phyloP scores from a whole-genome alignment of 1,284 basidiomycete genomes.

The Sphagnurus paluster region DNA sequence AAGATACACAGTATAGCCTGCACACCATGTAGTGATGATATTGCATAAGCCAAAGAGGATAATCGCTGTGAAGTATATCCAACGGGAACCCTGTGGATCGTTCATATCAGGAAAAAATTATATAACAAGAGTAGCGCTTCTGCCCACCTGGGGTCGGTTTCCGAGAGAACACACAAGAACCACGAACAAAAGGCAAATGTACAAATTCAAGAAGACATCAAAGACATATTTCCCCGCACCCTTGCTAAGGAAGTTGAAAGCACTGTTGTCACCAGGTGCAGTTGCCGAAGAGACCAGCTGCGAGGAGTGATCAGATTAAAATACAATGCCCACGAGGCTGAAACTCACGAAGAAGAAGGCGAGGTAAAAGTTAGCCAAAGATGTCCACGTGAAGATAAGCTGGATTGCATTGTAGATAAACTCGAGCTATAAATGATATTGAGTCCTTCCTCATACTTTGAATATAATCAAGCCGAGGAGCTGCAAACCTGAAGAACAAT shows the following conservation, averaged over 20 bases:
- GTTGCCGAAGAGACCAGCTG: conserved; percentile 82
- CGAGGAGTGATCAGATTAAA: conserved; percentile 13
- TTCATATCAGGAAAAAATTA: conserved; percentile 5
- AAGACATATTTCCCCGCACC: conserved; percentile 79
- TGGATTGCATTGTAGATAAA: conserved; percentile 84
- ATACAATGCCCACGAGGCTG: neutral
- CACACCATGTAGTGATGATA: conserved; percentile 83
- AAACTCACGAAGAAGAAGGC: conserved; percentile 79
- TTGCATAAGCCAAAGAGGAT: conserved; percentile 76
- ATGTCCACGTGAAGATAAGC: conserved; percentile 83
- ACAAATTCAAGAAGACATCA: conserved; percentile 81
- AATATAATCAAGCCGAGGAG: neutral
- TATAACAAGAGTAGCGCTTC: neutral
- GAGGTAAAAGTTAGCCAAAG: conserved; percentile 80
- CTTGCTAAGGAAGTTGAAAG: conserved; percentile 75
- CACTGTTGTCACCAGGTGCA: conserved; percentile 50
- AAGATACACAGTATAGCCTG: conserved; percentile 84
- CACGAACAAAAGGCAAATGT: conserved; percentile 76
- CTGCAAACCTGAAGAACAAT: conserved; percentile 66
- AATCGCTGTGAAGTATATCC: conserved; percentile 77
- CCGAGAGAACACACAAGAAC: conserved; percentile 82
- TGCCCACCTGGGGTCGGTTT: conserved; percentile 74
- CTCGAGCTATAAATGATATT: conserved; percentile 51
- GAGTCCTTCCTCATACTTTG: neutral
- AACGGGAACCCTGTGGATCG: conserved; percentile 67